Conservation (phyloP, 306 rosid genomes). For the Prunus fruticosa region DNA sequence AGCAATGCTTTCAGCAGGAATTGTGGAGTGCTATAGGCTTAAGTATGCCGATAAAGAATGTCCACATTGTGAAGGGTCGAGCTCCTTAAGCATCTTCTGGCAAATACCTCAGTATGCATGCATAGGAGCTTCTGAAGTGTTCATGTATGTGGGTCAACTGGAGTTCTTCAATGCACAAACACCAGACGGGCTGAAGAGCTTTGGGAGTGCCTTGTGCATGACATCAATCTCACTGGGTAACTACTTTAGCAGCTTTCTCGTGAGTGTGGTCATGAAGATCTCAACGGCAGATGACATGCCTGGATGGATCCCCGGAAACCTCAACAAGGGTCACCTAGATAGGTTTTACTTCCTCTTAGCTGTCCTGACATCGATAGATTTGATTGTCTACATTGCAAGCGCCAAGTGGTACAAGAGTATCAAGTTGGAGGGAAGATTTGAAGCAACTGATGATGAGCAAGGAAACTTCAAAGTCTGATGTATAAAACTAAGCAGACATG, state of each 20-base stretch:
- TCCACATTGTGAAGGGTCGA: constrained; percentile 59
- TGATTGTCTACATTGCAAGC: constrained; percentile 61
- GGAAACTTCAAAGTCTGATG: constrained; percentile 43
- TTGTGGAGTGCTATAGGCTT: constrained; percentile 84
- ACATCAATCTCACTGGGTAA: constrained; percentile 96
- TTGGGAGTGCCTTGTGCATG: constrained; percentile 98
- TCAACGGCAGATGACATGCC: constrained; percentile 89
- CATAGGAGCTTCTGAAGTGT: constrained; percentile 97
- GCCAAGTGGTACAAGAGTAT: constrained; percentile 95
- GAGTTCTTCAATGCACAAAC: constrained; percentile 98
- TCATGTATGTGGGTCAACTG: constrained; percentile 96
- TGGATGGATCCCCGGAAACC: constrained; percentile 99
- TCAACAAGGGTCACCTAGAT: constrained; percentile 89
- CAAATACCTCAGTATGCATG: constrained; percentile 92
- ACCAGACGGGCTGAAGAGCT: constrained; percentile 95
- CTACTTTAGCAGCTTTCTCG: constrained; percentile 89
- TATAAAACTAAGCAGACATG: constrained; percentile 21
- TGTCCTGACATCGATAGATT: constrained; percentile 70
- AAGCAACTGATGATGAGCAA: constrained; percentile 39
- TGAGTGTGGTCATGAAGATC: constrained; percentile 89
- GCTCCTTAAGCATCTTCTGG: constrained; percentile 93
- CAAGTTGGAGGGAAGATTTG: constrained; percentile 61
- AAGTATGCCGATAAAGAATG: constrained; percentile 68
- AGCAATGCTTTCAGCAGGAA: constrained; percentile 95
- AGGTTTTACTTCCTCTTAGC: constrained; percentile 96